phyloP scores from a whole-genome alignment of 441 rosid genomes.

The Bruguiera hainesii region DNA sequence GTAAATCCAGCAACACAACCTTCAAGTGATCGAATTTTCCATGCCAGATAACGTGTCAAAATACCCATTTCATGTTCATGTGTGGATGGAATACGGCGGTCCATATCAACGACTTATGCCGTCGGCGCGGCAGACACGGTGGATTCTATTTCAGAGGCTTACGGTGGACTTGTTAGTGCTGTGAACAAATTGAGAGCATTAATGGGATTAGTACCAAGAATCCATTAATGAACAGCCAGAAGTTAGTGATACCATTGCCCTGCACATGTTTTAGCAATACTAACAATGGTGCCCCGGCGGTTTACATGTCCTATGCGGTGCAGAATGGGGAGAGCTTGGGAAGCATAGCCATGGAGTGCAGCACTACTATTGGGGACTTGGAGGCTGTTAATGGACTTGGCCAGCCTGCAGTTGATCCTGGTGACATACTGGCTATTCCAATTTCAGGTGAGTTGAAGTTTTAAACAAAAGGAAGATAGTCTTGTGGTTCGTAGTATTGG shows the following conservation, averaged over 20 bases:
- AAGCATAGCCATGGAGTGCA: background rate
- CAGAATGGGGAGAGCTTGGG: constrained; percentile 13
- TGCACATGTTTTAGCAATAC: constrained; percentile 24
- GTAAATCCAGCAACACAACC: background rate
- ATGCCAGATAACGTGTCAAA: constrained; percentile 7
- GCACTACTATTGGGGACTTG: constrained; percentile 14
- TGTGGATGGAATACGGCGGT: constrained; percentile 27
- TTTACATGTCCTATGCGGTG: constrained; percentile 27
- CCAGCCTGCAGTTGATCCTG: constrained; percentile 12
- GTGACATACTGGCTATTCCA: constrained; percentile 28
- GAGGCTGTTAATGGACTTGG: constrained; percentile 24
- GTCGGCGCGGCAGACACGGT: constrained; percentile 20
- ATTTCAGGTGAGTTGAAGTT: constrained; percentile 17
- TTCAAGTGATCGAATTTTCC: constrained; percentile 6
- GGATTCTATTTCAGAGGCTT: constrained; percentile 21
- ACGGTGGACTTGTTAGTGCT: constrained; percentile 23
- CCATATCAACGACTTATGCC: constrained; percentile 11
- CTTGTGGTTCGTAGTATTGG: no score
- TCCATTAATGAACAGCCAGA: constrained; percentile 16
- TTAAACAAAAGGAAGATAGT: no score
- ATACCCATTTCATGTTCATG: constrained; percentile 32
- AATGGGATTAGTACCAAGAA: constrained; percentile 8
- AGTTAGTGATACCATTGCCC: constrained; percentile 20
- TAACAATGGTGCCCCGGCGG: constrained; percentile 16
- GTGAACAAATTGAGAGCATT: constrained; percentile 15